phyloP scores from a whole-genome alignment of 768 basidiomycete species.

The Rhodotorula diobovata region DNA sequence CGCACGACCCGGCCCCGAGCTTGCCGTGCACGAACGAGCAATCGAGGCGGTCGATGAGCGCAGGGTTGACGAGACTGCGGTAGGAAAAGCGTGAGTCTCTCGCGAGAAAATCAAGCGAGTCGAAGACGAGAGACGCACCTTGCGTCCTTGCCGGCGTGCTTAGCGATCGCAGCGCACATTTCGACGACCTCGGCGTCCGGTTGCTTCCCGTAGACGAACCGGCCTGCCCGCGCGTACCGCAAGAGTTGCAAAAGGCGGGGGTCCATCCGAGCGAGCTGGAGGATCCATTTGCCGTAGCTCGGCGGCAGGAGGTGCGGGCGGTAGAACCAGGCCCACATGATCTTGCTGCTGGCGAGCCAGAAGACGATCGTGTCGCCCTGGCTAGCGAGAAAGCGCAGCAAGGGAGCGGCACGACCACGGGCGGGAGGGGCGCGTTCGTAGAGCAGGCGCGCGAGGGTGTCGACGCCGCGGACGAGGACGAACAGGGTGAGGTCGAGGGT shows the following conservation, averaged over 20 bases:
- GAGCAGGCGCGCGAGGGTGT: slow-evolving; percentile 19
- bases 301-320: slow-evolving; percentile 32
- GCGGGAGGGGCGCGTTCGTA: slow-evolving; percentile 1
- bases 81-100: neutral
- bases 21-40: slow-evolving; percentile 37
- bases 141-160: neutral
- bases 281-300: slow-evolving; percentile 37
- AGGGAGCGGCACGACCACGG: neutral
- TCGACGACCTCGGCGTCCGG: slow-evolving; percentile 16
- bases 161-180: slow-evolving; percentile 23
- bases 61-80: slow-evolving; percentile 19
- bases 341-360: slow-evolving; percentile 11
- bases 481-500: slow-evolving; percentile 42
- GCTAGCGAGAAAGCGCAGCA: slow-evolving; percentile 3
- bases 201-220: slow-evolving; percentile 33
- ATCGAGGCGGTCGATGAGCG: slow-evolving; percentile 23
- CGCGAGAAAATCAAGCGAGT: neutral
- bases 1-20: slow-evolving; percentile 34
- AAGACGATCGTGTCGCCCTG: slow-evolving; percentile 38
- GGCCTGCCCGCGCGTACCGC: slow-evolving; percentile 21
- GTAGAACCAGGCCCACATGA: slow-evolving; percentile 42
- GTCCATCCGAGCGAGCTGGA: slow-evolving; percentile 36
- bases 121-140: neutral
- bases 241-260: slow-evolving; percentile 30
- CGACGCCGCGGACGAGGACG: slow-evolving; percentile 37